Base-by-base conservation (phyloP, 2,329 filamentous ascomycete species). In the Sarocladium strictum region DNA sequence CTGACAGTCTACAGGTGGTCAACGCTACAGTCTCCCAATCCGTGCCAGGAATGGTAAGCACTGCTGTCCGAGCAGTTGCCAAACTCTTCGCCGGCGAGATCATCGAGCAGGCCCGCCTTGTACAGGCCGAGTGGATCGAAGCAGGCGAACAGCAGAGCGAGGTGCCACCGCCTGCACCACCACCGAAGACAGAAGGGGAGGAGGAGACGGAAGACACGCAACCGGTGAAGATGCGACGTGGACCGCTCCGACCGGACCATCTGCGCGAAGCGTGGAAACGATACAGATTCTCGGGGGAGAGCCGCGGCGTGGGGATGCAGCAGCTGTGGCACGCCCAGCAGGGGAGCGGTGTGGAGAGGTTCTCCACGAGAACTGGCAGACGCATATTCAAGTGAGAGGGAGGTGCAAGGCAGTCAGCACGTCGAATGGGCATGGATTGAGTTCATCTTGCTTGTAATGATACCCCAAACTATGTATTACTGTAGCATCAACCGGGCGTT, bases 21-120 rank as follows among this genome's bases (percentile, higher is more conserved):
- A 93, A 92, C 64, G 86, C 88, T 56, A 90, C 88, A 1, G 85
- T 91, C 9, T 90, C 86, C 0, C 89, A 92, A 66, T 90, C 86
- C 1, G 88, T 90, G 0, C 86, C 87, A 0, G 77, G 81, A 19
- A 86, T 82, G 61, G 86, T 91, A 51, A 85, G 89, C 58, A 83
- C 87, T 21, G 85, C 86, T n/a, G 86, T 92, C 64, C 85, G 84
- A 50, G 83, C 85, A 0, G 87, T 89, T 19, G 84, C 86, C 49
- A 93, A 93, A 69, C 77, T 89, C 57, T 91, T 89, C 65, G 80
- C 88, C 3, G 88, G 87, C 53, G 85, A 90, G 58, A 76, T 93
- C 49, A 86, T 92, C 58, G 87, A 90, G 66, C 74, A 78, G 50
- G 87, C 89, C 10, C 79, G 87, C 53, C 78, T 80, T 41, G 80